Evolutionary conservation across 1,139 yeast genomes (phyloP).

Genomic region (Wickerhamiella infanticola): DNA sequence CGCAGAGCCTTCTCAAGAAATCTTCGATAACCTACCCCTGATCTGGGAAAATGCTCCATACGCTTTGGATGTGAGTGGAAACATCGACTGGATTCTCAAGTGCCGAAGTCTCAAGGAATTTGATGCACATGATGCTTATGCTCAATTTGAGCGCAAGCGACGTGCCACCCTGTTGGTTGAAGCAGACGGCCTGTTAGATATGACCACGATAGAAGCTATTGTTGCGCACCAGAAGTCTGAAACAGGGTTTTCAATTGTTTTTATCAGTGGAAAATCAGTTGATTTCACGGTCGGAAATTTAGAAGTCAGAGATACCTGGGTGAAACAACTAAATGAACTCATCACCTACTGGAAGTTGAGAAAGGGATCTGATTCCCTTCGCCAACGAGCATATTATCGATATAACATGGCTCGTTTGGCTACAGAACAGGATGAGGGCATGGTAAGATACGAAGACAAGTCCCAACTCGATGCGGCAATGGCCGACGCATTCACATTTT

Average conservation of each 20-base stretch:
- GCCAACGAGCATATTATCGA: conserved; percentile 28
- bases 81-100: conserved; percentile 45
- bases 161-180: conserved; percentile 39
- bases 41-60: conserved; percentile 38
- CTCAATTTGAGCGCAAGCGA: conserved; percentile 49
- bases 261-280: conserved; percentile 34
- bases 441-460: conserved; percentile 33
- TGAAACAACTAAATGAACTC: conserved; percentile 32
- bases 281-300: conserved; percentile 43
- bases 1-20: conserved; percentile 4
- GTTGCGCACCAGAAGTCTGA: conserved; percentile 10
- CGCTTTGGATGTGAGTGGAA: conserved; percentile 27
- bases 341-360: conserved; percentile 45
- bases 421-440: conserved; percentile 40
- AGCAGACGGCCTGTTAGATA: conserved; percentile 48
- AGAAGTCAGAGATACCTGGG: conserved; percentile 49
- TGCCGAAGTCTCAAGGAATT: conserved; percentile 28
- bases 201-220: conserved; percentile 32
- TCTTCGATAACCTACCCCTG: conserved; percentile 12
- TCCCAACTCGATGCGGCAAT: conserved; percentile 42
- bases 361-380: conserved; percentile 26
- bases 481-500: conserved; percentile 39
- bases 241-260: conserved; percentile 36
- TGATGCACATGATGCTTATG: conserved; percentile 36
- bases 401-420: conserved; percentile 34